Conservation (phyloP, 2,329 filamentous ascomycete species). For the Aspergillus sp. region DNA sequence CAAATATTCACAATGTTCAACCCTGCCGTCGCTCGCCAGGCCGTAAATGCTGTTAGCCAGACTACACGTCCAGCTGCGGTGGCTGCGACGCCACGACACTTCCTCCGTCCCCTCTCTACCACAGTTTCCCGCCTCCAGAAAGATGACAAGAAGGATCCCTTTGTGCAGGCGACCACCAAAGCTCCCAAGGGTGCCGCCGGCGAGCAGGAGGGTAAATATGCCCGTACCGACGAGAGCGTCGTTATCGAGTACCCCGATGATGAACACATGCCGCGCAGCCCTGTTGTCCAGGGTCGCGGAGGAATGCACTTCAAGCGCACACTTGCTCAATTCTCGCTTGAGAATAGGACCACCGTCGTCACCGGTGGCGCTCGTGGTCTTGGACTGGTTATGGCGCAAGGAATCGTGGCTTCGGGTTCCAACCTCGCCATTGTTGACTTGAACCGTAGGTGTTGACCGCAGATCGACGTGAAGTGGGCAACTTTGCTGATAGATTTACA, state of each 20-base stretch:
- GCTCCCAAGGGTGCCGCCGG: slow-evolving; percentile 37
- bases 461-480: background rate
- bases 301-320: slow-evolving; percentile 85
- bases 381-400: slow-evolving; percentile 91
- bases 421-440: slow-evolving; percentile 91
- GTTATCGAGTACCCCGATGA: slow-evolving; percentile 79
- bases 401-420: slow-evolving; percentile 83
- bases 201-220: slow-evolving; percentile 68
- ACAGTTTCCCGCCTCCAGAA: slow-evolving; percentile 33
- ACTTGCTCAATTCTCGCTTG: slow-evolving; percentile 81
- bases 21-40: slow-evolving; percentile 31
- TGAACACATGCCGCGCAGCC: slow-evolving; percentile 70
- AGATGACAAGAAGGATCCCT: slow-evolving; percentile 33
- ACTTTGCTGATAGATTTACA: slow-evolving; percentile 40
- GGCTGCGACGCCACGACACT: slow-evolving; percentile 22
- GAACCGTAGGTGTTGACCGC: slow-evolving; percentile 69
- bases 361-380: slow-evolving; percentile 89
- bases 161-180: slow-evolving; percentile 34
- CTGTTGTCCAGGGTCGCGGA: slow-evolving; percentile 74
- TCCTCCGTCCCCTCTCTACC: slow-evolving; percentile 35
- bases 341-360: slow-evolving; percentile 80
- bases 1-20: slow-evolving; percentile 33
- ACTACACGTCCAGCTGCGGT: slow-evolving; percentile 26
- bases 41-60: slow-evolving; percentile 29
- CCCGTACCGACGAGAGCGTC: slow-evolving; percentile 79